Base-by-base conservation (phyloP, 2,329 filamentous ascomycete species). In the Nemania sp. region DNA sequence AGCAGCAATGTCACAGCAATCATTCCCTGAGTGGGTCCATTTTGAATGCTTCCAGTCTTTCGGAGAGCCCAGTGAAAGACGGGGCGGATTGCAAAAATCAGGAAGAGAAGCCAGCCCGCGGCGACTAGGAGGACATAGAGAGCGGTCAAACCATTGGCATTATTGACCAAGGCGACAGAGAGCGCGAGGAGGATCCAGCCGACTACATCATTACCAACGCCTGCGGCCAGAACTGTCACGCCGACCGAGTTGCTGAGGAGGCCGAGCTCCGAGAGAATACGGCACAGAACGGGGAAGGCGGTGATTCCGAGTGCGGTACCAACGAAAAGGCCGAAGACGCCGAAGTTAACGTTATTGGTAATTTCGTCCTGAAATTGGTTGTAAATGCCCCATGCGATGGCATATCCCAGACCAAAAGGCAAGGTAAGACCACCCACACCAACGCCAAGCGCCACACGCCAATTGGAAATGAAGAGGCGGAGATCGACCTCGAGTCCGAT, bases 291-390 rank as follows among this genome's bases (percentile, higher is more conserved):
- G 0, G 93, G 93, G 64, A 97, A 87, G 7, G 84, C 91, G 1
- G 93, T 97, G 63, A 97, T 97, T 23, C 91, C 89, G 72, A 97
- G 86, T 0, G 93, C 93, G 48, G 96, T 92, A 71, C 92, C 93
- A 60, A 97, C 89, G 68, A 97, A 97, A 20, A 91, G 78, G 15
- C 64, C 68, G 15, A 90, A 74, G 17, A 73, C 59, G 3, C 70
- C 72, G 43, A 73, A 74, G 44, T 61, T 64, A 41, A 72, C 67
- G n/a, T 67, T 61, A 7, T 60, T 61, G 6, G 59, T 64, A 12
- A 61, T 63, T 5, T 67, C 60, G 15, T 64, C 53, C 11, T 76
- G 75, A 64, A 91, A 91, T 49, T 88, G 67, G 54, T 89, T 72
- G 61, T 88, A 90, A 12, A 91, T 70, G 1, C 88, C 88, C 64